Conservation (phyloP, 73 alveolate genomes). For the Paramecium tetraurelia region DNA sequence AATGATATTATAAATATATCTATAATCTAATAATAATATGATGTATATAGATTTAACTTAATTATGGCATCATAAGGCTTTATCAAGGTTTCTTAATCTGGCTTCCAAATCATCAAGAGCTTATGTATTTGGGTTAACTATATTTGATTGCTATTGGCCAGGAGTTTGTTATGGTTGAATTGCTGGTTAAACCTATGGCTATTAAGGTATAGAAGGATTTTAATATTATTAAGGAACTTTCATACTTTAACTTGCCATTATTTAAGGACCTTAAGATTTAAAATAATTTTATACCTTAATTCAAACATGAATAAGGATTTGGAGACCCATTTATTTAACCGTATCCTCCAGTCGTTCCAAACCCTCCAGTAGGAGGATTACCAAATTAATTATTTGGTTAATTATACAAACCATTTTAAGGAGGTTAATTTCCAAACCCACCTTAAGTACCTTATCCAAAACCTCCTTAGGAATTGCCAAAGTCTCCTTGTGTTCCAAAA, state of each 20-base stretch:
- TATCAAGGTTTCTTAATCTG: neutral
- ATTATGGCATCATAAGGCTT: neutral
- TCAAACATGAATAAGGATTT: neutral
- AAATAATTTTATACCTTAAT: neutral
- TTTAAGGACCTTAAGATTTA: neutral
- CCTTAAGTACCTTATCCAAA: neutral
- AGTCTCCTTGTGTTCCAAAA: neutral
- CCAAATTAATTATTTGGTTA: neutral
- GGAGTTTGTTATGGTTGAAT: neutral
- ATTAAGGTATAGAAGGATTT: neutral
- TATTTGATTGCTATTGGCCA: neutral
- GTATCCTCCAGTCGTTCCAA: neutral
- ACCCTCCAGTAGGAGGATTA: neutral
- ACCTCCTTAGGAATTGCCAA: neutral
- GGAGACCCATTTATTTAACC: neutral
- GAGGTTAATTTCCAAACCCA: neutral
- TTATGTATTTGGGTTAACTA: neutral
- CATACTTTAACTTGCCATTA: slow-evolving; percentile 14
- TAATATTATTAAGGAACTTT: neutral
- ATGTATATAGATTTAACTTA: neutral
- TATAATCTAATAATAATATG: neutral
- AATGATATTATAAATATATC: neutral
- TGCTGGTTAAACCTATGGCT: neutral
- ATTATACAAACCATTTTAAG: neutral
- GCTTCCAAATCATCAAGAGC: slow-evolving; percentile 37